A percentile compares a stretch with the other conserved stretches of the same genome.
Conservation (phyloP, 2,329 filamentous ascomycete species). For the Colletotrichum agaves region DNA sequence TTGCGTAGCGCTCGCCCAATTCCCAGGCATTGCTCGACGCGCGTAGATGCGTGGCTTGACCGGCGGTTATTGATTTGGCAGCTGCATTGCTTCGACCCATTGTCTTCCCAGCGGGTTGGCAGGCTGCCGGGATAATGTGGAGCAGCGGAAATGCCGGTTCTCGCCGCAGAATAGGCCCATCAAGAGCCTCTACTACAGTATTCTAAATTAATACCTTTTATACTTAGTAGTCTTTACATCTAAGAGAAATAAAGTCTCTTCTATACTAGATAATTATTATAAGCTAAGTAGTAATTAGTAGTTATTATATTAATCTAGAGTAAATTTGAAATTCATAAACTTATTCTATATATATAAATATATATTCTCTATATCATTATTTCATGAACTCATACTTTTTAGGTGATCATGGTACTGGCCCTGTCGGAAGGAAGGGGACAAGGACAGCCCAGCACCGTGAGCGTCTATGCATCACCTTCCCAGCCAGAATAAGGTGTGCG, state of each 20-base stretch:
- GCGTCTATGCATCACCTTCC: conserved; percentile 16
- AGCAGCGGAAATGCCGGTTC: conserved; percentile 35
- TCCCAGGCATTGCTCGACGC: not conserved
- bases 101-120: not conserved
- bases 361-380: no score
- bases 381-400: no score
- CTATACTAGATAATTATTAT: no score
- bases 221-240: no score
- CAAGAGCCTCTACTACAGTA: not conserved
- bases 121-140: conserved; percentile 28
- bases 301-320: no score
- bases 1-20: not conserved
- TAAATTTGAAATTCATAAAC: no score
- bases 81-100: conserved; percentile 7
- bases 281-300: no score
- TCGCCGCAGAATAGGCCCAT: conserved; percentile 15
- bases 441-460: conserved; percentile 12
- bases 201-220: no score
- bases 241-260: no score
- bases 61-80: not conserved
- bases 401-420: not conserved
- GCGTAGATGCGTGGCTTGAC: not conserved
- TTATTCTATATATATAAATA: no score
- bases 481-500: not conserved
- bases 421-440: conserved; percentile 17